A percentile compares a stretch with the other conserved stretches of the same genome.
Conservation (phyloP, 1,284 basidiomycete genomes). For the Neotropicomus parvogracilis region DNA sequence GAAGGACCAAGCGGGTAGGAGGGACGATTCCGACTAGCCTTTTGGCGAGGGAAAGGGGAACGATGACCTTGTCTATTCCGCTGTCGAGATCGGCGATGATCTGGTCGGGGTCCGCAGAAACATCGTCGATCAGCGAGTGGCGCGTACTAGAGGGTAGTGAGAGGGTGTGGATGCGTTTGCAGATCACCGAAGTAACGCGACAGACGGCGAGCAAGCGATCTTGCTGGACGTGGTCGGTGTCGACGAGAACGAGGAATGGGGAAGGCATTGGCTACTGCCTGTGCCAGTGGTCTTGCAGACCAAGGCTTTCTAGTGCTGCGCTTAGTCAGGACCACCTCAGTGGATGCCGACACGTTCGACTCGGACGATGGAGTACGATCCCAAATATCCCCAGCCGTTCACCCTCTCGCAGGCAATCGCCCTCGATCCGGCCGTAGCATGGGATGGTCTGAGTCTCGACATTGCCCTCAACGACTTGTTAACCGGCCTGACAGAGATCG, state of each 20-base stretch:
- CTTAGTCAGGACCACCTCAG: slow-evolving; percentile 24
- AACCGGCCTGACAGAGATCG: slow-evolving; percentile 53
- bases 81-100: slow-evolving; percentile 68
- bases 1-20: slow-evolving; percentile 66
- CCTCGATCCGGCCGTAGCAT: slow-evolving; percentile 64
- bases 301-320: not conserved
- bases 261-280: slow-evolving; percentile 21
- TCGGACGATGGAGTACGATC: slow-evolving; percentile 53
- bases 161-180: slow-evolving; percentile 39
- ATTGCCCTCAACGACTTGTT: not conserved
- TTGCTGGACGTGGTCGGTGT: slow-evolving; percentile 37
- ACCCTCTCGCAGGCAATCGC: slow-evolving; percentile 62
- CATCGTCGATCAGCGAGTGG: slow-evolving; percentile 56
- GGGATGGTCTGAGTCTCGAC: slow-evolving; percentile 51
- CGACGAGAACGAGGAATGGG: slow-evolving; percentile 60
- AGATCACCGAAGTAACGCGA: slow-evolving; percentile 74
- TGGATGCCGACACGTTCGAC: no score
- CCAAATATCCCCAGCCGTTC: slow-evolving; percentile 72
- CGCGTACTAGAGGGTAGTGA: slow-evolving; percentile 34
- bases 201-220: slow-evolving; percentile 59
- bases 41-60: slow-evolving; percentile 63
- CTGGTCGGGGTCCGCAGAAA: slow-evolving; percentile 49
- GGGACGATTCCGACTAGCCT: slow-evolving; percentile 69
- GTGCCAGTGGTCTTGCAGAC: not conserved
- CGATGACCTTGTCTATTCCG: slow-evolving; percentile 75